Evolutionary conservation across 495 filamentous ascomycete species (phyloP), one percentile per base, ranked within the genome.

Genomic region (Lophium mytilinum): DNA sequence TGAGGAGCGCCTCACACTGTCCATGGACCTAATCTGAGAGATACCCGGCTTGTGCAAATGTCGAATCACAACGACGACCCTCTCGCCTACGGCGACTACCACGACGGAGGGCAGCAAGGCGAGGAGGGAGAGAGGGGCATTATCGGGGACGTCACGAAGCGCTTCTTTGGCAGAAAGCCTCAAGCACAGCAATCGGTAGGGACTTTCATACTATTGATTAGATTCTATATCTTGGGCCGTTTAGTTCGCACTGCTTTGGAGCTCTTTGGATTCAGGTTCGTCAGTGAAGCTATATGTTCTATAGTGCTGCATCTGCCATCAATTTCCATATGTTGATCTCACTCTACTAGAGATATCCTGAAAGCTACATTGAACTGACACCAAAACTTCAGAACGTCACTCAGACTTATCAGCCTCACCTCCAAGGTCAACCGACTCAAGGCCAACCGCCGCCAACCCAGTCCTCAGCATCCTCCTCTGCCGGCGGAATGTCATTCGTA

Each of bases 1-100:
- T 30, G 24, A 30, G 24, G 3, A 30, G 2, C 6, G 6, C 24
- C 6, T 55, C 24, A 24, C 53, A 42, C 40, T 18, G 40, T 42
- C 40, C 8, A 37, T 52, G 19, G 49, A 33, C 9, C 34, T 52
- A 10, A 15, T 2, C 24, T 15, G 15, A 37, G 4, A 34, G 34
- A 37, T 11, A 17, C 49, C 15, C 8, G 19, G 8, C 33, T 37
- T 34, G 18, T 30, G 12, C 33, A 21, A 15, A 66, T 66, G 63
- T 45, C 63, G n/a, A 51, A 61, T 55, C 45, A 59, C 41, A 40
- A 62, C 14, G 74, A 81, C 61, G 78, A 82, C 58, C 63, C 64
- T 17, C 62, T 83, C 66, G 80, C 80, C 45, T 83, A 83, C 64
- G 80, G 80, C 66, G 73, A 76, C 15, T 80, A 80, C 54, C 73